A percentile compares a stretch with the other conserved stretches of the same genome.
Evolutionary conservation across 2,329 filamentous ascomycete genomes (phyloP).

Genomic region (Fusarium staphyleae): DNA sequence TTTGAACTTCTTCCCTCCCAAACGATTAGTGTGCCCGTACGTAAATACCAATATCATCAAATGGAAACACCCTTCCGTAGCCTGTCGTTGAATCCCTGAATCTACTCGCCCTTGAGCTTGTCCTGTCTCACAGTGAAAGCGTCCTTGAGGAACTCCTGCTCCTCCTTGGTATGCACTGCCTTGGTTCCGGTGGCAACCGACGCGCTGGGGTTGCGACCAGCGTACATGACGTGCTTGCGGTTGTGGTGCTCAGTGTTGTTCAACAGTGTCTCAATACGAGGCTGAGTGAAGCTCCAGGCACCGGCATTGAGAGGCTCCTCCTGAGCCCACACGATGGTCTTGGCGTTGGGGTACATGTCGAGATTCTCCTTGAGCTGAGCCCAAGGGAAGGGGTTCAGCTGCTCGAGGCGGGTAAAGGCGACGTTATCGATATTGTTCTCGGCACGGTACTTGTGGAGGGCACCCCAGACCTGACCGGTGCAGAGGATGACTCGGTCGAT

Average conservation of each 20-base stretch:
- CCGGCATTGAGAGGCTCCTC: slow-evolving; percentile 98
- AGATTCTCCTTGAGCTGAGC: slow-evolving; percentile 95
- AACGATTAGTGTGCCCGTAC: slow-evolving; percentile 32
- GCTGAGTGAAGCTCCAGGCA: slow-evolving; percentile 97
- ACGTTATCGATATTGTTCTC: slow-evolving; percentile 87
- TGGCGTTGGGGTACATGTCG: slow-evolving; percentile 94
- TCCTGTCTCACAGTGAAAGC: slow-evolving; percentile 71
- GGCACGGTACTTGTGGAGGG: slow-evolving; percentile 88
- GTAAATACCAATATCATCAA: slow-evolving; percentile 22
- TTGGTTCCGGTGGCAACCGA: slow-evolving; percentile 95
- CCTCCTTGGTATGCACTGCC: slow-evolving; percentile 87
- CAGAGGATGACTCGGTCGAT: slow-evolving; percentile 96
- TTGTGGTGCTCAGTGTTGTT: slow-evolving; percentile 94
- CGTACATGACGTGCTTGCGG: slow-evolving; percentile 96
- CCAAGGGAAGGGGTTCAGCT: slow-evolving; percentile 99
- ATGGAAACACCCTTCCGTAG: slow-evolving; percentile 19
- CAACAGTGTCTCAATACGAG: slow-evolving; percentile 93
- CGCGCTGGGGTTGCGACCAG: slow-evolving; percentile 90
- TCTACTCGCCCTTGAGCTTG: slow-evolving; percentile 72
- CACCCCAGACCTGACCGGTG: slow-evolving; percentile 91
- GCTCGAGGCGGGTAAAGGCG: slow-evolving; percentile 94
- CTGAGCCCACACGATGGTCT: slow-evolving; percentile 96
- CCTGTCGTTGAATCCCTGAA: background rate
- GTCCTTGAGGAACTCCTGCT: slow-evolving; percentile 78
- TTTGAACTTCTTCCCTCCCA: slow-evolving; percentile 33